Base-by-base conservation (phyloP, 2,329 filamentous ascomycete genomes). In the Didymella pinodella region DNA sequence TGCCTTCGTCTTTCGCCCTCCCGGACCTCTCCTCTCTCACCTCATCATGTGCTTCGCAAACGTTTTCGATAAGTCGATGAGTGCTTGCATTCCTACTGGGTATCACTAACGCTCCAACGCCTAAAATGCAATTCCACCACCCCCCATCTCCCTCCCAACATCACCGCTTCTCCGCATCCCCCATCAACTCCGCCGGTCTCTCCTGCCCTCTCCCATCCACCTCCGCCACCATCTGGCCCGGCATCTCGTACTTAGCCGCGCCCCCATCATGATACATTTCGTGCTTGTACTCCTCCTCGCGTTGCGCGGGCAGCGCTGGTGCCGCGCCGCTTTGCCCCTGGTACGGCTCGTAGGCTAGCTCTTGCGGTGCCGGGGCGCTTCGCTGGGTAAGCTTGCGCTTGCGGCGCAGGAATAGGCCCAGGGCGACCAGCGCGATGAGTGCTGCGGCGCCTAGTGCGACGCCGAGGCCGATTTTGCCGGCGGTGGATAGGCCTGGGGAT, bases 341-440 rank as follows among this genome's bases (percentile, higher is more conserved):
- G 18, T 40, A 40, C 11, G 36, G 36, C 36, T 40, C 36, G n/a
- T 40, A 40, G 1, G 36, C 36, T 18, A 40, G 36, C 36, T 40
- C 36, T 22, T 40, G 36, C 12, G 36, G 36, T 10, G 6, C 3
- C 4, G 36, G 12, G 22, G 18, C 36, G 7, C 58, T 55, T 28
- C 31, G 31, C n/a, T 29, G 44, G 32, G 22, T 22, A 22, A 22
- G 22, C 22, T 65, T 70, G 34, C 66, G 58, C 40, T 63, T 65
- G 20, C 63, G 61, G 53, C 52, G 62, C 16, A 65, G 48, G 31
- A 66, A 66, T 8, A 74, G 52, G 10, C 63, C 90, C 0, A 93
- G 96, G 69, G 97, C 96, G 0, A 97, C 80, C 1, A 93, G 77
- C 0, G 61, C 64, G 26, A 74, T 66, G 11, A 72, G 49, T 1